phyloP scores from a whole-genome alignment of 2,329 filamentous ascomycete genomes.

The Colletotrichum euphorbiae region DNA sequence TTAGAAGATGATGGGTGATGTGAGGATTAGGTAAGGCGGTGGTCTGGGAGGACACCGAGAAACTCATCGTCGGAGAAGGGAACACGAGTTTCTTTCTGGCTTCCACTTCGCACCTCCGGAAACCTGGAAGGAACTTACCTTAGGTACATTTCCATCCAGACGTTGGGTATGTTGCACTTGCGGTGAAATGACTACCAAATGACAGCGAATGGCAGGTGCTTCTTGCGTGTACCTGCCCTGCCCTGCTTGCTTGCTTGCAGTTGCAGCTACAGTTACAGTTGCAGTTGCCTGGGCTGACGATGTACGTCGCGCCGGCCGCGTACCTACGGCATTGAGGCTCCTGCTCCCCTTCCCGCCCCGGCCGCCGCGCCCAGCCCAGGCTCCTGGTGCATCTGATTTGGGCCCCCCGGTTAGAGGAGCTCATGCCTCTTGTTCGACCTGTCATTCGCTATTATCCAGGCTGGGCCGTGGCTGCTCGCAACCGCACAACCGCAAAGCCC shows the following conservation, averaged over 20 bases:
- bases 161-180: no score
- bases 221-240: no score
- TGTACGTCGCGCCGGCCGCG: conserved; percentile 32
- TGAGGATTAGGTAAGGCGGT: conserved; percentile 3
- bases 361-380: conserved; percentile 18
- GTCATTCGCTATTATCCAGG: conserved; percentile 23
- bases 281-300: conserved; percentile 1
- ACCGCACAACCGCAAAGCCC: not conserved
- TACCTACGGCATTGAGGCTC: conserved; percentile 36
- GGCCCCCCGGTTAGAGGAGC: conserved; percentile 24
- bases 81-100: conserved; percentile 8
- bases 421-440: conserved; percentile 25
- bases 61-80: not conserved
- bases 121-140: not conserved
- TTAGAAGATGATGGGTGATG: not conserved
- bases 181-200: no score
- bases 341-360: conserved; percentile 12
- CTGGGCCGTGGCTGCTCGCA: not conserved
- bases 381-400: conserved; percentile 32
- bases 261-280: no score
- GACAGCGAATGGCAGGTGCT: no score
- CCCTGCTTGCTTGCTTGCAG: no score
- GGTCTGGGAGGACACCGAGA: not conserved
- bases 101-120: not conserved
- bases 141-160: not conserved